Base-by-base conservation (phyloP, 495 filamentous ascomycete genomes). In the Penicillium ochrochloron region DNA sequence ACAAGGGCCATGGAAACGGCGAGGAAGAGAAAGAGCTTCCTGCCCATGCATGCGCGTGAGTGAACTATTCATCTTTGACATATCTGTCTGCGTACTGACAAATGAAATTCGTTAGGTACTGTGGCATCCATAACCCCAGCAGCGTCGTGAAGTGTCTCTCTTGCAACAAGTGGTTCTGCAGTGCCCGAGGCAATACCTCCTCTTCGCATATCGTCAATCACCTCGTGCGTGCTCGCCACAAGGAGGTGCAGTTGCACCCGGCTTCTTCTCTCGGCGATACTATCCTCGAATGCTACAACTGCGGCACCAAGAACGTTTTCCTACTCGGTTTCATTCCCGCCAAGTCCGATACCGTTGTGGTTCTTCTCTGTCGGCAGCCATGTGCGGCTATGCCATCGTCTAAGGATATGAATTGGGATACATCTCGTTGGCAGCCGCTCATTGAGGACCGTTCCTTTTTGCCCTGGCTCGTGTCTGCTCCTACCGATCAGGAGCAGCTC, bases 361-460 rank as follows among this genome's bases (percentile, higher is more conserved):
- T 99, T 19, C 86, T 99, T 44, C 85, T 99, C 10, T 99, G 95
- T 77, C 92, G 95, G 34, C 95, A 98, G 75, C 95, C 95, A 51
- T 99, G 95, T 78, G 95, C 93, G 42, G 87, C 96, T 35, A 93
- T 90, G 82, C 90, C 92, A 5, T 97, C 94, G 12, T 93, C 92
- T n/a, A 99, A 99, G 79, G 95, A 98, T 71, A 99, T 99, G 95
- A 98, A 94, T 75, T 99, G 95, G 95, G 95, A 99, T 78, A 94
- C 93, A 15, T 97, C 96, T 9, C 88, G 93, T 66, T 99, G 95
- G 95, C 94, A 98, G 69, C 95, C 95, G 3, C 82, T 99, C 41
- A 97, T 99, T 63, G 94, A 97, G 73, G 95, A 99, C 69, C 92
- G 95, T 33, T 94, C 93, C 9, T 99, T 99, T 71, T 77, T 99